Base-by-base conservation (phyloP, 73 alveolate genomes). In the Paramecium sexaurelia region DNA sequence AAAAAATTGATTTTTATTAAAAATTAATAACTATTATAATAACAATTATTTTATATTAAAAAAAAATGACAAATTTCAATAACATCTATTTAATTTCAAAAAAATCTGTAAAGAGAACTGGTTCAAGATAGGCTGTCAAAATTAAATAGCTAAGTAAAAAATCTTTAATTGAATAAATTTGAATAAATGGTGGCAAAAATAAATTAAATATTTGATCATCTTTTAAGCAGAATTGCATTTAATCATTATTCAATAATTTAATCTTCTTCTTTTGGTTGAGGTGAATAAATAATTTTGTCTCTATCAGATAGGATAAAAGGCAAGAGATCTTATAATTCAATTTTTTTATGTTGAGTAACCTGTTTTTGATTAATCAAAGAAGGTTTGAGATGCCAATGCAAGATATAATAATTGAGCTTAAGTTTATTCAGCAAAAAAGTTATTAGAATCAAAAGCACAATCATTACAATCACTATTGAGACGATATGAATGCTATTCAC, bases 241-340 rank as follows among this genome's bases (percentile, higher is more conserved):
- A 51, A 51, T 61, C 83, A 61, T 61, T 61, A 32, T 61, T 61
- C 83, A 61, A 61, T 61, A 11, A 61, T 61, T 61, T 26, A 32
- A 24, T 61, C 83, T 61, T 61, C 83, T 32, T 61, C 83, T 15
- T 61, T 61, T 2, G 67, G 67, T 51, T 61, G 11, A 22, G 43
- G 22, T 32, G 20, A 11, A 61, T 61, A 61, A 5, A 61, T 26
- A 29, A 61, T 61, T 29, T 7, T 9, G 26, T 61, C 83, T 61
- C 83, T 26, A 13, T 61, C 83, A 11, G 39, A 61, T 9, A 61
- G 9, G 26, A 61, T 15, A 61, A 61, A 61, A 13, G 83, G 83
- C 43, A 61, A 32, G 43, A 61, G 39, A 32, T 26, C 43, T 13
- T 13, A 24, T n/a, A 61, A 26, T 29, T 26, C 22, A 26, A 61